Percentiles rank a stretch among this genome's conserved stretches.
Evolutionary conservation across 163 green algal species (phyloP).

Genomic region (Coccomyxa subellipsoidea): DNA sequence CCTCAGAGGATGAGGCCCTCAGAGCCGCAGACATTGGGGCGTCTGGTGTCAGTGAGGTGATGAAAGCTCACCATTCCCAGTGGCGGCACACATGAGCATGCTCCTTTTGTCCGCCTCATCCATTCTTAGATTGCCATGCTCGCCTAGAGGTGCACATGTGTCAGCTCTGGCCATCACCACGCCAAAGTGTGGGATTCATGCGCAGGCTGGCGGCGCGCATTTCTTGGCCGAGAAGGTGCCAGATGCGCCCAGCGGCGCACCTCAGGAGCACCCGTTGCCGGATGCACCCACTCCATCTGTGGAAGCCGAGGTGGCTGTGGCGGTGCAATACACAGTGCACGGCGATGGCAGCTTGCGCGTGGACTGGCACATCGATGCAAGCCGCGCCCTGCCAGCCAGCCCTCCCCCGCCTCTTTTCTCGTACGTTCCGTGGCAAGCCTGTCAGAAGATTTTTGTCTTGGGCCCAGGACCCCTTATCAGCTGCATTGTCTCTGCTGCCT

Average conservation of each 20-base stretch:
- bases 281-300: conserved; percentile 3
- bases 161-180: not conserved
- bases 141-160: too few species aligned
- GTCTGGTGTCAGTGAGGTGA: conserved; percentile 22
- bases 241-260: not conserved
- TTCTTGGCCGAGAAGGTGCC: conserved; percentile 43
- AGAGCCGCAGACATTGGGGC: not conserved
- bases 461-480: too few species aligned
- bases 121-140: not conserved
- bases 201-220: conserved; percentile 50
- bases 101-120: too few species aligned
- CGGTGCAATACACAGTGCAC: conserved; percentile 24
- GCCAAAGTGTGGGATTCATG: not conserved
- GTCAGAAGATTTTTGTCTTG: too few species aligned
- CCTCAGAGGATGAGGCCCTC: not conserved
- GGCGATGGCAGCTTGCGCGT: conserved; percentile 19
- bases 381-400: conserved; percentile 48
- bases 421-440: too few species aligned
- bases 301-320: conserved; percentile 40
- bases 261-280: conserved; percentile 1
- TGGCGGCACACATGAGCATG: too few species aligned
- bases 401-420: conserved; percentile 43
- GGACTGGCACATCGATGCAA: conserved; percentile 61
- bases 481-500: too few species aligned
- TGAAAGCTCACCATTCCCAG: not conserved